These are phyloP conservation scores for Auxenochlorella protothecoides DNA, from an alignment of 139 green algal genomes.

Conservation along the genomic window DNA sequence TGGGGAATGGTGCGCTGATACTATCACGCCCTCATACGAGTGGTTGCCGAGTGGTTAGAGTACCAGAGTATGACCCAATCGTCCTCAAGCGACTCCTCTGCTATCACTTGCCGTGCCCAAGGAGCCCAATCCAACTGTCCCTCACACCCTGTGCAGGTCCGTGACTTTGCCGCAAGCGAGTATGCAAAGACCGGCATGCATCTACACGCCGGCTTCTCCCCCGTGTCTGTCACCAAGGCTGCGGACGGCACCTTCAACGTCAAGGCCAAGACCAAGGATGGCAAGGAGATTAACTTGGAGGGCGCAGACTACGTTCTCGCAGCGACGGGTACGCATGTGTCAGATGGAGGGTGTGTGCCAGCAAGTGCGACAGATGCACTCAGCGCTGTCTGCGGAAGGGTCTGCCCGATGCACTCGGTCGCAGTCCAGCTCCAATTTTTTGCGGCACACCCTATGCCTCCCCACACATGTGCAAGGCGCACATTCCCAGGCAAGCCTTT, in stretches of 20 bases:
- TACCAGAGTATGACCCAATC: neutral
- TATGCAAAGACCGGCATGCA: conserved; percentile 36
- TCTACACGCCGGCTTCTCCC: conserved; percentile 19
- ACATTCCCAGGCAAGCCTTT: no score
- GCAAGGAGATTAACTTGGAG: neutral
- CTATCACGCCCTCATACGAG: no score
- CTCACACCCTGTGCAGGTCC: neutral
- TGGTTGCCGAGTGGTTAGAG: neutral
- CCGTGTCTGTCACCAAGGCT: conserved; percentile 5
- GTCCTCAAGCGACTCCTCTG: no score
- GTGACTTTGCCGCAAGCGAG: conserved; percentile 22
- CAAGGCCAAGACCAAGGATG: neutral
- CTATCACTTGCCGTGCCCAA: no score
- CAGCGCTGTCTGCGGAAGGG: no score
- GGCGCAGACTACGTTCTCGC: neutral
- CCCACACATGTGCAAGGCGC: no score
- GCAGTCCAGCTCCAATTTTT: no score
- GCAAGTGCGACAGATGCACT: no score
- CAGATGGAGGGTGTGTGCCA: neutral
- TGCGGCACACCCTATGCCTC: no score
- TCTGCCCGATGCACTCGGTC: no score
- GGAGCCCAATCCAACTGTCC: neutral
- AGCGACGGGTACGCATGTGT: neutral
- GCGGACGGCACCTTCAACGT: conserved; percentile 3
- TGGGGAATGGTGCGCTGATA: no score